phyloP scores from a whole-genome alignment of 257 asterid genomes.

The Cynanchum wilfordii region DNA sequence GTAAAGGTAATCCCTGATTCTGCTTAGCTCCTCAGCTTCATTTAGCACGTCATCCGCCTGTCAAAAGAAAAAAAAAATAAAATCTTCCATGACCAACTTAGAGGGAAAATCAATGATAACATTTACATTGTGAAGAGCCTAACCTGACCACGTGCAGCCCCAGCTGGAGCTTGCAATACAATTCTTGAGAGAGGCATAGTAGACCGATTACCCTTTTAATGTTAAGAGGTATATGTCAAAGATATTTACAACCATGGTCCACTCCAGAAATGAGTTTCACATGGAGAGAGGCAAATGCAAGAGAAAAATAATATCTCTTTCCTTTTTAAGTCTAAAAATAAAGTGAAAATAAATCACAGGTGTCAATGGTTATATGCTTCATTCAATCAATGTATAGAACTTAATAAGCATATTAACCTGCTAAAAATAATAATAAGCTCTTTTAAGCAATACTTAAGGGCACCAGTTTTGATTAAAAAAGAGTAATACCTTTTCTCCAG shows the following conservation, averaged over 20 bases:
- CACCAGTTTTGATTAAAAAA: conserved; percentile 3
- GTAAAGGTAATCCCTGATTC: conserved; percentile 87
- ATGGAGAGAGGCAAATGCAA: not conserved
- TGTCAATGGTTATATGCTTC: not conserved
- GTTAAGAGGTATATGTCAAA: not conserved
- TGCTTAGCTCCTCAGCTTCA: conserved; percentile 78
- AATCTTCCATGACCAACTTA: conserved; percentile 4
- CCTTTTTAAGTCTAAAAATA: not conserved
- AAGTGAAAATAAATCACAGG: not conserved
- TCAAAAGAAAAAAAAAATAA: conserved; percentile 13
- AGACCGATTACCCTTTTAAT: conserved; percentile 60
- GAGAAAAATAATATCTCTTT: not conserved
- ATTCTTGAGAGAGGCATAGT: conserved; percentile 78
- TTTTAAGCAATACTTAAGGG: not conserved
- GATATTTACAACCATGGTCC: not conserved
- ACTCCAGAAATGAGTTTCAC: not conserved
- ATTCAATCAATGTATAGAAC: not conserved
- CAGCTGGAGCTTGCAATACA: conserved; percentile 80
- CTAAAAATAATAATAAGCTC: not conserved
- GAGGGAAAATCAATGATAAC: not conserved
- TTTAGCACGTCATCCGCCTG: conserved; percentile 87
- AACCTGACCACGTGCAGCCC: conserved; percentile 98
- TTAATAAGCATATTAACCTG: not conserved
- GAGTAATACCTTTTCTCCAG: conserved; percentile 79
- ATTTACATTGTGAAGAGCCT: conserved; percentile 5